Evolutionary conservation across 495 filamentous ascomycete species (phyloP).

Genomic region (Aspergillus indologenus): DNA sequence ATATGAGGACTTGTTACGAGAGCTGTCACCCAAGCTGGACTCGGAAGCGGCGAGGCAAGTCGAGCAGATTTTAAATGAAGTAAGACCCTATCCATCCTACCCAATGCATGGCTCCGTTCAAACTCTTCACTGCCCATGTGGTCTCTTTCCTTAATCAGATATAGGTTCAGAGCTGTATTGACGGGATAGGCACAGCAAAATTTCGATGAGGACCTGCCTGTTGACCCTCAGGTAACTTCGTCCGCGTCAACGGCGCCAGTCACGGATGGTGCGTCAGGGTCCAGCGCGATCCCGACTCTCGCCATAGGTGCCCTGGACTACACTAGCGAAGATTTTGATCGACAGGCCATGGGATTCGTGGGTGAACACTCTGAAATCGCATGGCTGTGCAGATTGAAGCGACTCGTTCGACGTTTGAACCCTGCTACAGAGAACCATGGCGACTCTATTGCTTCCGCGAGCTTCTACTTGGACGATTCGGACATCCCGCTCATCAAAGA

Average conservation of each 20-base stretch:
- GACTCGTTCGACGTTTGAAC: slow-evolving; percentile 30
- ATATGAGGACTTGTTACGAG: slow-evolving; percentile 36
- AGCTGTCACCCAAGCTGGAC: slow-evolving; percentile 36
- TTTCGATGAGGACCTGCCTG: not conserved
- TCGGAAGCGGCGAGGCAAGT: slow-evolving; percentile 33
- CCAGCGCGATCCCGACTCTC: slow-evolving; percentile 34
- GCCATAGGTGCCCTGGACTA: slow-evolving; percentile 51
- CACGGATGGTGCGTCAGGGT: slow-evolving; percentile 17
- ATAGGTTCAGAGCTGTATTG: not conserved
- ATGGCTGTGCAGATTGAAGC: slow-evolving; percentile 55
- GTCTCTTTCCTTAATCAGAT: not conserved
- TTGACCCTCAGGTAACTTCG: slow-evolving; percentile 7
- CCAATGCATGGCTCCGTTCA: not conserved
- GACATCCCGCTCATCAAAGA: slow-evolving; percentile 38
- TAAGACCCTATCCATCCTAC: slow-evolving; percentile 16
- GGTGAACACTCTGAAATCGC: slow-evolving; percentile 61
- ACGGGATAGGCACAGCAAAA: not conserved
- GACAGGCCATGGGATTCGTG: slow-evolving; percentile 55
- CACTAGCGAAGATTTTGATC: slow-evolving; percentile 58
- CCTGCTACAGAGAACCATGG: slow-evolving; percentile 21
- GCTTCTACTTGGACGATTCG: slow-evolving; percentile 58
- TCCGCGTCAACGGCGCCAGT: slow-evolving; percentile 17
- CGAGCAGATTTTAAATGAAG: slow-evolving; percentile 34
- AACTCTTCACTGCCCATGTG: not conserved
- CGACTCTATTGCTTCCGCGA: slow-evolving; percentile 36